Percentiles rank a stretch among this genome's conserved stretches.
Conservation (phyloP, 2,329 filamentous ascomycete genomes). For the Cladobotryum protrusum region DNA sequence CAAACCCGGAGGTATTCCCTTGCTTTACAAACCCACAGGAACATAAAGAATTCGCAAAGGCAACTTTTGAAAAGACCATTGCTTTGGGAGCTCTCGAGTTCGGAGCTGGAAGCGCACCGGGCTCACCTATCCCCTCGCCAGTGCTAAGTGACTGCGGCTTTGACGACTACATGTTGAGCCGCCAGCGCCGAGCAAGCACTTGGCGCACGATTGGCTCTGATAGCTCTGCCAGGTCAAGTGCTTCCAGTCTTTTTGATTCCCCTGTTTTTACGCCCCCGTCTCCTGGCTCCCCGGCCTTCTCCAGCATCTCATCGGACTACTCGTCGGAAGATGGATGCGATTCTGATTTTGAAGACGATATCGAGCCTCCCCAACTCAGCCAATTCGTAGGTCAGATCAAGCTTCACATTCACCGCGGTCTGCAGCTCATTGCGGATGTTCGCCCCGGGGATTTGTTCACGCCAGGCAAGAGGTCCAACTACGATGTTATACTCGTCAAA, state of each 20-base stretch:
- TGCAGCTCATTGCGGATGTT: constrained; percentile 17
- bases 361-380: constrained; percentile 7
- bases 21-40: constrained; percentile 12
- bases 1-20: constrained; percentile 18
- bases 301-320: constrained; percentile 5
- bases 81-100: constrained; percentile 3
- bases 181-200: constrained; percentile 1
- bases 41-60: constrained; percentile 12
- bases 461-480: constrained; percentile 13
- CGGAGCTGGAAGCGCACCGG: background rate
- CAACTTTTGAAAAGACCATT: constrained; percentile 13
- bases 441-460: constrained; percentile 16
- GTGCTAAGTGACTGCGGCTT: constrained; percentile 1
- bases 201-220: constrained; percentile 4
- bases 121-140: background rate
- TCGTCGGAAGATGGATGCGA: constrained; percentile 1
- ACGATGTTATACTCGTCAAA: constrained; percentile 18
- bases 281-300: background rate
- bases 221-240: constrained; percentile 1
- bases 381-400: constrained; percentile 17
- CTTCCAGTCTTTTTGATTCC: constrained; percentile 15
- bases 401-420: constrained; percentile 17
- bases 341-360: constrained; percentile 11
- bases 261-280: background rate
- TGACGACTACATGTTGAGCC: constrained; percentile 4